Evolutionary conservation across 208 protist species (phyloP).

Genomic region (Crithidia fasciculata): DNA sequence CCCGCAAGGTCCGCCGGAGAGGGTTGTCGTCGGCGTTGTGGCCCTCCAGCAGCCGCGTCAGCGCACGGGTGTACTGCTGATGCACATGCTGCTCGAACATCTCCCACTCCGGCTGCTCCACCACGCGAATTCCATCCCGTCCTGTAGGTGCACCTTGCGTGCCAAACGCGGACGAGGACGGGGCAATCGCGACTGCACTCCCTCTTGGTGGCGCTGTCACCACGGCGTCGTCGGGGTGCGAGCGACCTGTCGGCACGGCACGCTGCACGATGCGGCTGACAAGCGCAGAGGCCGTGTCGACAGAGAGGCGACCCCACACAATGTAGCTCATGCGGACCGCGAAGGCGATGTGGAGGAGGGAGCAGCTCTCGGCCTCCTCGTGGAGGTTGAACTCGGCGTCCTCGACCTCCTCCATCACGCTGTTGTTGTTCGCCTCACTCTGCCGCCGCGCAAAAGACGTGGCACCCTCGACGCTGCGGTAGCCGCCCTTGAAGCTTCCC

Average conservation of each 20-base stretch:
- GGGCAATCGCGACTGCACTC: too few species aligned
- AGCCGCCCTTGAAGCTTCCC: background rate
- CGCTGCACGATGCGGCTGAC: conserved; percentile 21
- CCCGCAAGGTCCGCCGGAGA: conserved; percentile 24
- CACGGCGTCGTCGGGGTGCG: background rate
- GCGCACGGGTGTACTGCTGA: conserved; percentile 14
- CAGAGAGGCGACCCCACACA: conserved; percentile 66
- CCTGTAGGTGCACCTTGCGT: too few species aligned
- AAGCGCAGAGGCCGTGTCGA: conserved; percentile 9
- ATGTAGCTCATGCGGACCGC: conserved; percentile 80
- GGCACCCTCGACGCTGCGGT: background rate
- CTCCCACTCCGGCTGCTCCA: conserved; percentile 27
- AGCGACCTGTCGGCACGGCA: conserved; percentile 16
- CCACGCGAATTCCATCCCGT: background rate
- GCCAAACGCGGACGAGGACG: too few species aligned
- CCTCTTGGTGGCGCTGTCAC: too few species aligned
- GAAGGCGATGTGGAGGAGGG: conserved; percentile 68
- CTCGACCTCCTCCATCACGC: conserved; percentile 13
- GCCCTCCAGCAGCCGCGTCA: conserved; percentile 13
- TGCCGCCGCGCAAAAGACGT: background rate
- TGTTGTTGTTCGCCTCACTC: background rate
- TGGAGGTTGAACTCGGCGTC: conserved; percentile 57
- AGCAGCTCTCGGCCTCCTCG: conserved; percentile 77
- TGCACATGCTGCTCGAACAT: conserved; percentile 20
- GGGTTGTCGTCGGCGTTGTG: conserved; percentile 35